These are phyloP conservation scores for Diaporthe capsici DNA, from an alignment of 2,329 filamentous ascomycete genomes.

Conservation along the genomic window DNA sequence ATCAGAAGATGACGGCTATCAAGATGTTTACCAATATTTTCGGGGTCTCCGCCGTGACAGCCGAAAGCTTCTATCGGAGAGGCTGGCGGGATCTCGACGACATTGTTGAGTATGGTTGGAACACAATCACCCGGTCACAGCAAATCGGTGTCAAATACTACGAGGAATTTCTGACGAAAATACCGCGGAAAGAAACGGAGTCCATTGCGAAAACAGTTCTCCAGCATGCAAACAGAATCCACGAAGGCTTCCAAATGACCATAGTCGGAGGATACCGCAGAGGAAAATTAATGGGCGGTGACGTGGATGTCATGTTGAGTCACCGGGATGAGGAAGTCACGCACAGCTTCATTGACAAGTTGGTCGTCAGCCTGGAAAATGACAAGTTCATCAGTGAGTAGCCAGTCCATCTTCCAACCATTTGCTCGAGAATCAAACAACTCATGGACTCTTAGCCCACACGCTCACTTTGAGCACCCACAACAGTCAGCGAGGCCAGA, in stretches of 20 bases:
- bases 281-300: constrained; percentile 80
- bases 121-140: constrained; percentile 80
- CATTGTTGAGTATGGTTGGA: constrained; percentile 86
- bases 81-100: constrained; percentile 91
- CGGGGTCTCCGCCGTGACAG: constrained; percentile 89
- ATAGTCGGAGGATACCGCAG: constrained; percentile 87
- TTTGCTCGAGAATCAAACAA: neutral
- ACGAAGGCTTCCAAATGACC: constrained; percentile 66
- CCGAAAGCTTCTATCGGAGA: constrained; percentile 83
- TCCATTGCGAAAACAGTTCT: constrained; percentile 75
- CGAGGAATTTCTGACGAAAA: constrained; percentile 82
- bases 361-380: constrained; percentile 79
- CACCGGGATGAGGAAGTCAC: constrained; percentile 82
- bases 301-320: constrained; percentile 88
- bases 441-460: constrained; percentile 63
- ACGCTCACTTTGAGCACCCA: constrained; percentile 79
- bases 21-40: constrained; percentile 86
- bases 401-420: no score
- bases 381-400: constrained; percentile 73
- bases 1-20: constrained; percentile 75
- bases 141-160: constrained; percentile 97
- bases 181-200: constrained; percentile 82
- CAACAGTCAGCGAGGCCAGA: constrained; percentile 81
- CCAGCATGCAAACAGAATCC: constrained; percentile 75
- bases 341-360: constrained; percentile 75